phyloP scores from a whole-genome alignment of 352 stramenopile species.

The Pythium aphanidermatum region DNA sequence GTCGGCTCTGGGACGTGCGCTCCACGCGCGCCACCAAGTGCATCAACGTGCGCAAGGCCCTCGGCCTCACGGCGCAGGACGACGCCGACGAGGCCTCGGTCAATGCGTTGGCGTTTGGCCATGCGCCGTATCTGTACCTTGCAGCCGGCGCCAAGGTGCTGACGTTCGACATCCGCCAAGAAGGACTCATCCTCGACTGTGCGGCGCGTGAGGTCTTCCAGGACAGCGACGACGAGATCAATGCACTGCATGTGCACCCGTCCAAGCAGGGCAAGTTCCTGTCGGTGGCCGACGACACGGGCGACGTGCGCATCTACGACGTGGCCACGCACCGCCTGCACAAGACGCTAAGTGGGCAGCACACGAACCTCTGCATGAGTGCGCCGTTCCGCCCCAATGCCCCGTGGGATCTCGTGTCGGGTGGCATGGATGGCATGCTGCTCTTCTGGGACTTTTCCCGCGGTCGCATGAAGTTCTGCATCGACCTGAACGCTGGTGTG shows the following conservation, averaged over 20 bases:
- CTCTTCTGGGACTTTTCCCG: constrained; percentile 76
- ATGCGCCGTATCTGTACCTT: constrained; percentile 38
- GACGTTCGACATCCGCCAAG: constrained; percentile 61
- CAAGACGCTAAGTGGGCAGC: constrained; percentile 61
- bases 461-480: constrained; percentile 56
- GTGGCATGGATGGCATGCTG: constrained; percentile 59
- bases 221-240: constrained; percentile 65
- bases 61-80: constrained; percentile 28
- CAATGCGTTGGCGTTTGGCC: constrained; percentile 59
- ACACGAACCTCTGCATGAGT: constrained; percentile 62
- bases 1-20: constrained; percentile 64
- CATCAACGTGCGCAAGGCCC: constrained; percentile 53
- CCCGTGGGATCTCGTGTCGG: constrained; percentile 69
- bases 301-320: constrained; percentile 67
- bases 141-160: constrained; percentile 55
- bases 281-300: constrained; percentile 56
- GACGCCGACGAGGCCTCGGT: constrained; percentile 36
- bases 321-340: constrained; percentile 43
- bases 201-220: constrained; percentile 53
- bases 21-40: constrained; percentile 47
- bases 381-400: constrained; percentile 64
- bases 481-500: constrained; percentile 56
- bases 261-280: constrained; percentile 54
- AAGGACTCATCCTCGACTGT: constrained; percentile 47
- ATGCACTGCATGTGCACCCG: constrained; percentile 42